Percentiles rank a stretch among this genome's conserved stretches.
Evolutionary conservation across 805 yeast species (phyloP).

Genomic region (Metschnikowia picachoensis): DNA sequence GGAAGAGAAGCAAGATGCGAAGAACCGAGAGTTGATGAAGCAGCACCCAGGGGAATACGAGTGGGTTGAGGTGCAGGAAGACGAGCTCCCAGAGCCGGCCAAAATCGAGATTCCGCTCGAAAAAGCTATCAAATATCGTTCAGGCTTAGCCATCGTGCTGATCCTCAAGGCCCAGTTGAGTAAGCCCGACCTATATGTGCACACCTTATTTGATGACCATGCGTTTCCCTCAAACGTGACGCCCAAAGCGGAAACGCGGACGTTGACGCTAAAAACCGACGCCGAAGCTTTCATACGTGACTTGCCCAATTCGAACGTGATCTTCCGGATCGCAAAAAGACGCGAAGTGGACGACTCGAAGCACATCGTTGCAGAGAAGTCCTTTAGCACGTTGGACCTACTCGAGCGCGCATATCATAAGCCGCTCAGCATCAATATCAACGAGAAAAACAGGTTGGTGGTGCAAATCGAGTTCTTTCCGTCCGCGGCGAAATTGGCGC

Average conservation of each 20-base stretch:
- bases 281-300: constrained; percentile 69
- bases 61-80: constrained; percentile 50
- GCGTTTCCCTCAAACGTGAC: constrained; percentile 56
- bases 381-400: constrained; percentile 50
- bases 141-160: constrained; percentile 61
- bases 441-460: constrained; percentile 34
- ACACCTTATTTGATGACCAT: constrained; percentile 62
- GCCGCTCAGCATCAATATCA: constrained; percentile 45
- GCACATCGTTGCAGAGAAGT: constrained; percentile 50
- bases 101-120: constrained; percentile 47
- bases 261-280: constrained; percentile 40
- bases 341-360: constrained; percentile 43
- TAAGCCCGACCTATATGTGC: constrained; percentile 49
- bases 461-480: constrained; percentile 62
- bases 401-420: constrained; percentile 45
- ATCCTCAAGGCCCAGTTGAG: constrained; percentile 47
- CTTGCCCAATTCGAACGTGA: constrained; percentile 53
- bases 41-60: constrained; percentile 62
- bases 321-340: constrained; percentile 55
- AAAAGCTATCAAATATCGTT: constrained; percentile 50
- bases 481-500: constrained; percentile 47
- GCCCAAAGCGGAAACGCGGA: constrained; percentile 44
- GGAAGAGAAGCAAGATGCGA: constrained; percentile 41
- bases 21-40: constrained; percentile 48
- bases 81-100: constrained; percentile 30